These are phyloP conservation scores for Sicyos edulis DNA, from an alignment of 306 rosid species.

Conservation along the genomic window DNA sequence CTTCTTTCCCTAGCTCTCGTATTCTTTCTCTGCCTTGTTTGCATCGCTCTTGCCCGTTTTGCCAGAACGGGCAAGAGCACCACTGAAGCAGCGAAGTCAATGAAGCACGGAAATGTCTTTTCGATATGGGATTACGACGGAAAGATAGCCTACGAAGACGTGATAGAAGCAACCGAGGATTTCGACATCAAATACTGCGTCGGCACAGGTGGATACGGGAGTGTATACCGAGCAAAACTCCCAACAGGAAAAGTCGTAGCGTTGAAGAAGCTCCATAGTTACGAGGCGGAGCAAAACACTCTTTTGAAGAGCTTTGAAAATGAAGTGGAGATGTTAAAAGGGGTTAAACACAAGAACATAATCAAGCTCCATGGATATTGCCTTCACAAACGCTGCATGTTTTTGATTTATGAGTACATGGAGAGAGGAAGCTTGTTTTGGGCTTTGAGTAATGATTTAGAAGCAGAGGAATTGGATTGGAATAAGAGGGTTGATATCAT, in stretches of 20 bases:
- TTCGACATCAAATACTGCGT: conserved; percentile 27
- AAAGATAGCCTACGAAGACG: conserved; percentile 24
- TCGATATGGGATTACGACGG: conserved; percentile 34
- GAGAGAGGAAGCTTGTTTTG: conserved; percentile 28
- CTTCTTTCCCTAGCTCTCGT: background rate
- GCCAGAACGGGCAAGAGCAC: too few relatives aligned
- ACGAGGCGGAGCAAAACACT: conserved; percentile 21
- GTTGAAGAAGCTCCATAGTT: conserved; percentile 26
- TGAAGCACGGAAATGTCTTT: conserved; percentile 25
- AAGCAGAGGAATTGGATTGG: conserved; percentile 29
- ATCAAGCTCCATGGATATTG: conserved; percentile 30
- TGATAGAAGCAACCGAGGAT: conserved; percentile 27
- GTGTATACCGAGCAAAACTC: conserved; percentile 7
- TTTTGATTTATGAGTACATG: conserved; percentile 29
- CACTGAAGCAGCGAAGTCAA: background rate
- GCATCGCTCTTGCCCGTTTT: background rate
- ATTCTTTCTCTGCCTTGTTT: background rate
- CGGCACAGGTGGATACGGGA: conserved; percentile 20
- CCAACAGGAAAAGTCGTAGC: conserved; percentile 30
- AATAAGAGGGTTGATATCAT: conserved; percentile 22
- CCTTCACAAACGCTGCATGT: conserved; percentile 23
- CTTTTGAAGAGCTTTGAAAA: conserved; percentile 21
- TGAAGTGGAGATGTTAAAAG: conserved; percentile 20
- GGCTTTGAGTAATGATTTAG: conserved; percentile 21
- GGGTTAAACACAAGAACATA: conserved; percentile 27